Percentiles rank a stretch among this genome's conserved stretches.
Evolutionary conservation across 495 filamentous ascomycete genomes (phyloP).

Genomic region (Cercophora samala): DNA sequence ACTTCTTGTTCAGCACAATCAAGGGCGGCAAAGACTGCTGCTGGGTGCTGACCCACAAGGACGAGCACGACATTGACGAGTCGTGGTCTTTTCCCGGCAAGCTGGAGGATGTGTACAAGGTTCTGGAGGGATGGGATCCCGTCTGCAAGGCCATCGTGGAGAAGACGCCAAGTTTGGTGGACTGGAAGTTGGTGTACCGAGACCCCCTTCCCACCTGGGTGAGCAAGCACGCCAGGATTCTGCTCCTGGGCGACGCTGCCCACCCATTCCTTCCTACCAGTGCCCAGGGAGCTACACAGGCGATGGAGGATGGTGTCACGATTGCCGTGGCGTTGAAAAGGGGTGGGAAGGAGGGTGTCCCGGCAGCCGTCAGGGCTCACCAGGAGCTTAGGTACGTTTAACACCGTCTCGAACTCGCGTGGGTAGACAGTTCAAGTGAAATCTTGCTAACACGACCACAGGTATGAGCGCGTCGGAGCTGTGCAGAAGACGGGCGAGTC

Average conservation of each 20-base stretch:
- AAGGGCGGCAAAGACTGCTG: slow-evolving; percentile 60
- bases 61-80: slow-evolving; percentile 58
- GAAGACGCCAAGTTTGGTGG: slow-evolving; percentile 58
- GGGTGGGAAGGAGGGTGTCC: slow-evolving; percentile 52
- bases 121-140: slow-evolving; percentile 61
- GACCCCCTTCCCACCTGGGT: slow-evolving; percentile 63
- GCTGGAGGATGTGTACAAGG: slow-evolving; percentile 55
- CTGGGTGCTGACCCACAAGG: slow-evolving; percentile 61
- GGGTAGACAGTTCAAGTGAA: slow-evolving; percentile 1
- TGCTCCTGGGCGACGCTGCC: slow-evolving; percentile 59
- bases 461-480: slow-evolving; percentile 43
- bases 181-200: slow-evolving; percentile 67
- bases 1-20: slow-evolving; percentile 59
- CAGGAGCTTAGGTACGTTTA: slow-evolving; percentile 44
- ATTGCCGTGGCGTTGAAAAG: slow-evolving; percentile 56
- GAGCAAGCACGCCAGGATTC: slow-evolving; percentile 53
- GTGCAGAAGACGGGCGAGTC: slow-evolving; percentile 54
- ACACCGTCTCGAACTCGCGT: neutral
- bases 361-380: slow-evolving; percentile 44
- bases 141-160: slow-evolving; percentile 55
- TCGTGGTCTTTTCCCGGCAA: slow-evolving; percentile 60
- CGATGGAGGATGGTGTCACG: slow-evolving; percentile 61
- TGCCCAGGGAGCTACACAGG: slow-evolving; percentile 62
- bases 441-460: slow-evolving; percentile 17
- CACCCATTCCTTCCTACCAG: slow-evolving; percentile 64